A percentile compares a stretch with the other conserved stretches of the same genome.
These are phyloP conservation scores for Kandelia obovata DNA, from an alignment of 345 rosid species.

Conservation along the genomic window DNA sequence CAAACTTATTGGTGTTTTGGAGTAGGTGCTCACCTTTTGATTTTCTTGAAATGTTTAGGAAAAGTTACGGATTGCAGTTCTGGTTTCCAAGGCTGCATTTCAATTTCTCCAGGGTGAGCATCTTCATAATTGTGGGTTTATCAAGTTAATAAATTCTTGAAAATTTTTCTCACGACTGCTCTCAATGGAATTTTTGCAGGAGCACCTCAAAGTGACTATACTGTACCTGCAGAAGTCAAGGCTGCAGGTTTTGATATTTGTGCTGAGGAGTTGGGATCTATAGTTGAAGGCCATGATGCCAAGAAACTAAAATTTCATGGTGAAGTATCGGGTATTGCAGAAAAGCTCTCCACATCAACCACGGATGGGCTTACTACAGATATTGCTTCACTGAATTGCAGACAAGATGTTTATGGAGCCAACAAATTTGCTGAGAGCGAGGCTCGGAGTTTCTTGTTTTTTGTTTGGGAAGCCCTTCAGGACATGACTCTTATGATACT, in stretches of 20 bases:
- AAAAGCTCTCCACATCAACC: conserved; percentile 60
- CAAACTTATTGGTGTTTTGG: background rate
- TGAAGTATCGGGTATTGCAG: conserved; percentile 63
- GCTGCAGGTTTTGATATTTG: conserved; percentile 79
- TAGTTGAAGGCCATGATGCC: conserved; percentile 73
- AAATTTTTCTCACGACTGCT: background rate
- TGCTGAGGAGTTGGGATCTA: conserved; percentile 81
- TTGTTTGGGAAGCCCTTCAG: conserved; percentile 93
- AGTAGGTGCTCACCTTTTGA: background rate
- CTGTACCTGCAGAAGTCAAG: conserved; percentile 74
- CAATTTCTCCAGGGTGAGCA: conserved; percentile 71
- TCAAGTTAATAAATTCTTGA: background rate
- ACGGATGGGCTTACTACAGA: conserved; percentile 49
- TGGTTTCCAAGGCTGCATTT: conserved; percentile 88
- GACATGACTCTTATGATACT: conserved; percentile 94
- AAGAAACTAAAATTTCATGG: conserved; percentile 77
- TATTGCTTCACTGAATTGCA: conserved; percentile 29
- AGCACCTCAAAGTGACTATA: conserved; percentile 65
- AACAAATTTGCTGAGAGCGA: conserved; percentile 78
- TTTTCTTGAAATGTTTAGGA: conserved; percentile 45
- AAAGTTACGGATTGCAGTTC: conserved; percentile 78
- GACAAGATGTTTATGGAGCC: conserved; percentile 75
- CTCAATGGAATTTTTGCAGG: conserved; percentile 36
- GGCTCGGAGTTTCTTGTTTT: conserved; percentile 63
- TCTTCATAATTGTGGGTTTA: background rate